A percentile compares a stretch with the other conserved stretches of the same genome.
phyloP scores from a whole-genome alignment of 2,329 filamentous ascomycete genomes.

The Pyrenophora seminiperda region DNA sequence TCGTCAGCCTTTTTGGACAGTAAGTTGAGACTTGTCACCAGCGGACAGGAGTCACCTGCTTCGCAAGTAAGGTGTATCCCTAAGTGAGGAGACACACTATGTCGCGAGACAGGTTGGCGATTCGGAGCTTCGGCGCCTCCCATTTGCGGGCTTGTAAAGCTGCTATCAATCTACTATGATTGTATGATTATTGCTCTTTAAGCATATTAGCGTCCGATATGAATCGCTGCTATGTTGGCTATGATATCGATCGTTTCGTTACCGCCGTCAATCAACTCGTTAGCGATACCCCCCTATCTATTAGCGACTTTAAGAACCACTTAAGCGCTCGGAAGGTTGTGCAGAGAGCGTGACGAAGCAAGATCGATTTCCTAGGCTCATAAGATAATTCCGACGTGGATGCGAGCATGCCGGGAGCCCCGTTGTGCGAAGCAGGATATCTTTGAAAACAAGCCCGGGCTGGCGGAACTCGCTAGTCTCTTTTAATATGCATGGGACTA shows the following conservation, averaged over 20 bases:
- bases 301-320: neutral
- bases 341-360: neutral
- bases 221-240: conserved; percentile 1
- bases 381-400: no score
- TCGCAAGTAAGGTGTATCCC: neutral
- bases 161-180: neutral
- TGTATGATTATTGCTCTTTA: neutral
- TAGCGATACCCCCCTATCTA: neutral
- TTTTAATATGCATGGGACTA: neutral
- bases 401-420: neutral
- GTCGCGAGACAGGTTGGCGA: neutral
- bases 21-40: neutral
- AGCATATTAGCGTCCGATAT: neutral
- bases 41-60: conserved; percentile 1
- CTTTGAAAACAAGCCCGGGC: neutral
- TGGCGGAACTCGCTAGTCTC: neutral
- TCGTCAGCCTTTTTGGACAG: neutral
- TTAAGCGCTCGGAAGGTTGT: neutral
- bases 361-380: no score
- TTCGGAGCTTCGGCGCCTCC: conserved; percentile 1
- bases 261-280: neutral
- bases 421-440: neutral
- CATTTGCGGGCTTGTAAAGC: neutral
- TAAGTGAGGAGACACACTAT: neutral
- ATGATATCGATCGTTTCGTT: neutral